phyloP scores from a whole-genome alignment of 2,329 filamentous ascomycete genomes.

The Colletotrichum sp. region DNA sequence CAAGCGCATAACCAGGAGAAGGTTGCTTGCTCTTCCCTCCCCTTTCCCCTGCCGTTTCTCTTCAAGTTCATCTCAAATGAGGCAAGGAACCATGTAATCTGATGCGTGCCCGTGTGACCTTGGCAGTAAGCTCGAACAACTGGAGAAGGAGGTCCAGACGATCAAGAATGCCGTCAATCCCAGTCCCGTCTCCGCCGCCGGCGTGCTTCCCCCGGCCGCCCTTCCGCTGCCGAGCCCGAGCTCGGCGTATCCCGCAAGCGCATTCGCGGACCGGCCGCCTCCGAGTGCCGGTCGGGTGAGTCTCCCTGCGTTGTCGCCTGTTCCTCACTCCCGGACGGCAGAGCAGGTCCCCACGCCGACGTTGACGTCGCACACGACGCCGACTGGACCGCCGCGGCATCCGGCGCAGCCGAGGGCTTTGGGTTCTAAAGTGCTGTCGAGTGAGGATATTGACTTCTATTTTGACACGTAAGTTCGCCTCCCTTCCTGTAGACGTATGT shows the following conservation, averaged over 20 bases:
- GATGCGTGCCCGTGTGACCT: not conserved
- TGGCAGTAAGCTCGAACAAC: conserved; percentile 55
- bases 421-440: conserved; percentile 52
- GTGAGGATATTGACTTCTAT: conserved; percentile 60
- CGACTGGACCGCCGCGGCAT: conserved; percentile 27
- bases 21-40: conserved; percentile 30
- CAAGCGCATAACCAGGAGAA: conserved; percentile 50
- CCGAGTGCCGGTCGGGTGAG: conserved; percentile 13
- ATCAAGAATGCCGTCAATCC: conserved; percentile 39
- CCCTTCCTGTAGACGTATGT: not conserved
- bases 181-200: conserved; percentile 1
- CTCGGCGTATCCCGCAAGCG: conserved; percentile 23
- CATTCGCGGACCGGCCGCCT: conserved; percentile 25
- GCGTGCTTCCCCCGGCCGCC: not conserved
- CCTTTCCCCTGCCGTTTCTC: not conserved
- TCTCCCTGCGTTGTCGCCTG: conserved; percentile 14
- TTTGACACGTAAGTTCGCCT: conserved; percentile 52
- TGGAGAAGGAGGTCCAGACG: conserved; percentile 25
- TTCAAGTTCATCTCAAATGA: not conserved
- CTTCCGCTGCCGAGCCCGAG: conserved; percentile 32
- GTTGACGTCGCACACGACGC: conserved; percentile 31
- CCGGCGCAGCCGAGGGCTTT: conserved; percentile 48
- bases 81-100: not conserved
- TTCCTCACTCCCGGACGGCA: not conserved
- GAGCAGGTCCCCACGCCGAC: conserved; percentile 29